Percentiles rank a stretch among this genome's conserved stretches.
Conservation (phyloP, 169 alveolate species). For the Cryptosporidium canis region DNA sequence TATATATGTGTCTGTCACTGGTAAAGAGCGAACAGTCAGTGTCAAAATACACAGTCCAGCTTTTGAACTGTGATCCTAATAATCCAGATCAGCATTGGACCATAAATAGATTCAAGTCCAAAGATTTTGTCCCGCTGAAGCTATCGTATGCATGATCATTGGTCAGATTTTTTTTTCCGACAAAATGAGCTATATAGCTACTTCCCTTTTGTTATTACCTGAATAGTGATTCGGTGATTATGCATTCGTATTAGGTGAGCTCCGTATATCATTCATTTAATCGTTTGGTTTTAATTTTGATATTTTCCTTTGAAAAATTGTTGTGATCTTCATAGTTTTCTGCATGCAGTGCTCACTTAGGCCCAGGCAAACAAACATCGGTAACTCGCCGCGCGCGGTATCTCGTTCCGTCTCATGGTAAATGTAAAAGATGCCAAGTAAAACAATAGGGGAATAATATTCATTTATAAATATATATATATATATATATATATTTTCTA, state of each 20-base stretch:
- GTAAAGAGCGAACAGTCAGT: not conserved
- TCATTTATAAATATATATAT: too few relatives aligned
- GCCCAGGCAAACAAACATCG: not conserved
- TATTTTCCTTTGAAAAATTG: not conserved
- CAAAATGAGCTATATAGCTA: too few relatives aligned
- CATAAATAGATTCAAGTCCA: not conserved
- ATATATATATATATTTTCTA: not conserved
- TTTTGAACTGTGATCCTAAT: constrained; percentile 2
- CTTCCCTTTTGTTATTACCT: too few relatives aligned
- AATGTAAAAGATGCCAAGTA: not conserved
- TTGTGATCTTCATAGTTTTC: not conserved
- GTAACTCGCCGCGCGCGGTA: not conserved
- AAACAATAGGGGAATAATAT: not conserved
- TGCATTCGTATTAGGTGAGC: not conserved
- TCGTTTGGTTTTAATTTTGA: not conserved
- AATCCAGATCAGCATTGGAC: constrained; percentile 29
- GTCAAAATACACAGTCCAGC: constrained; percentile 9
- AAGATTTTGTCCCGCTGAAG: not conserved
- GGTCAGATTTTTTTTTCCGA: not conserved
- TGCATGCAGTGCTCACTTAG: not conserved
- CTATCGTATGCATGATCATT: not conserved
- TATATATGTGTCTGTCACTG: constrained; percentile 19
- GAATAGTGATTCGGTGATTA: not conserved
- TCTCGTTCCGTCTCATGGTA: not conserved
- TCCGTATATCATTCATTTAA: not conserved